Evolutionary conservation across 257 asterid genomes (phyloP).

Genomic region (Przewalskia tangutica): DNA sequence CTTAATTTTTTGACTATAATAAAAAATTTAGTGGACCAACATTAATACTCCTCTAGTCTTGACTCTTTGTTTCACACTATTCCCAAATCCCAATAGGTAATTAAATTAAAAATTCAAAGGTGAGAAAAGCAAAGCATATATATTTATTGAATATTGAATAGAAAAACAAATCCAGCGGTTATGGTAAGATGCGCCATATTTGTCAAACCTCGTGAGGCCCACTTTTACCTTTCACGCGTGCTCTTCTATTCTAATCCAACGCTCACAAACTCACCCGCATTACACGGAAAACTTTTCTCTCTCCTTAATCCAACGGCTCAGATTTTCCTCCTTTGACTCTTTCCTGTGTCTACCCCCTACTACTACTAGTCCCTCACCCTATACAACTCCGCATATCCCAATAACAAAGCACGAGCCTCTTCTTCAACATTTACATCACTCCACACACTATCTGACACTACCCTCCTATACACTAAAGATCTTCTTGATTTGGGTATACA

Average conservation of each 20-base stretch:
- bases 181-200: slow-evolving; percentile 12
- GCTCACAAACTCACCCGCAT: slow-evolving; percentile 39
- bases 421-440: background rate
- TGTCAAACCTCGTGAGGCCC: slow-evolving; percentile 70
- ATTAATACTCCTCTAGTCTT: background rate
- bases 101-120: background rate
- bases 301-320: slow-evolving; percentile 38
- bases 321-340: slow-evolving; percentile 48
- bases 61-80: background rate
- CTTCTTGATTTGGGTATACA: slow-evolving; percentile 1
- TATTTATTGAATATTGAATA: background rate
- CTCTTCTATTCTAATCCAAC: slow-evolving; percentile 47
- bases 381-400: background rate
- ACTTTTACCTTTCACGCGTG: slow-evolving; percentile 59
- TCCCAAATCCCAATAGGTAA: background rate
- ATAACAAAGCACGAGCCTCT: background rate
- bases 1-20: background rate
- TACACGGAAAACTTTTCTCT: slow-evolving; percentile 42
- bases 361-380: background rate
- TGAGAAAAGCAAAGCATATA: background rate
- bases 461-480: background rate
- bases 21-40: background rate
- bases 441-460: background rate
- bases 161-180: slow-evolving; percentile 24
- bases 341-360: background rate